Base-by-base conservation (phyloP, 192 early-diverging fungal genomes). In the Chytriomyces hyalinus region DNA sequence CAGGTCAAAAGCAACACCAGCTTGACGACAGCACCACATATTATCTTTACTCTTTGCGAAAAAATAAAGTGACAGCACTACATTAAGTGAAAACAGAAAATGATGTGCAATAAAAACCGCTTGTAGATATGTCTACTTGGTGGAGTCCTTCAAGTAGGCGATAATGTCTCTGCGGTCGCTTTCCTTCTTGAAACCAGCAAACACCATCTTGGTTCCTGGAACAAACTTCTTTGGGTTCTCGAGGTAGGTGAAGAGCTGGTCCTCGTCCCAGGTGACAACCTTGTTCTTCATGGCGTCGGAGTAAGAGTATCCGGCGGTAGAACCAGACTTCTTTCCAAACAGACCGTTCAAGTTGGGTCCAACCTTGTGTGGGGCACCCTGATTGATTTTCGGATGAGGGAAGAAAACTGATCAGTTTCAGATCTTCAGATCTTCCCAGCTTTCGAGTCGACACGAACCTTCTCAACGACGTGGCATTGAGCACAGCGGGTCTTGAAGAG, bases 401-500 rank as follows among this genome's bases (percentile, higher is more conserved):
- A n/a, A 4, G 20, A 20, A 65, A 24, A 49, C 3, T 4, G 75
- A 69, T 78, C 26, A 63, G 57, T 26, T 44, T 49, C 36, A 13
- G 28, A 65, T 65, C 17, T 20, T 26, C 13, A 43, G 17, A 22
- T 15, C 17, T 20, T 22, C 22, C 1, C 22, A 24, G 11, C 13
- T 22, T 13, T 8, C 36, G 43, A 24, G 49, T 26, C 6, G 8
- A 36, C 13, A 60, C 62, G 20, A 61, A 84, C 84, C 47, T 60
- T 65, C 75, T 98, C 96, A 44, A 96, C 91, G 77, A 95, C 95
- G 91, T 98, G 96, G 90, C 97, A 98, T 84, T 96, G 95, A 70
- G 97, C 96, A 78, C 97, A 98, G 75, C 97, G 94, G 80, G 97
- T 98, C 91, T 98, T 98, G 93, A 98, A 98, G 80, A 90, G 87